Conservation (phyloP, 2,329 filamentous ascomycete species). For the Chaetomium sp. region DNA sequence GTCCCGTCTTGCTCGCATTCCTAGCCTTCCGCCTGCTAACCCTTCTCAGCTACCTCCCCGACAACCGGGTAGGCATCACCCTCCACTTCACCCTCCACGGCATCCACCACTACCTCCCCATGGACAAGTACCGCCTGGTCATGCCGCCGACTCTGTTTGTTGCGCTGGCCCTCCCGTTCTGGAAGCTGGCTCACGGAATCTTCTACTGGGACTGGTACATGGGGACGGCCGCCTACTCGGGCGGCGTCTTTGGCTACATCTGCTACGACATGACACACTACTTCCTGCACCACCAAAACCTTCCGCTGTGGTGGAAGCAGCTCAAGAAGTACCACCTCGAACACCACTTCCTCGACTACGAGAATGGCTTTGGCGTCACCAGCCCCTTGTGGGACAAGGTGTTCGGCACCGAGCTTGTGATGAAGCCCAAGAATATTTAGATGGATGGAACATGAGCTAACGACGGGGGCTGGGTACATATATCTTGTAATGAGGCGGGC, state of each 20-base stretch:
- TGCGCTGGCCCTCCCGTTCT: slow-evolving; percentile 83
- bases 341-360: slow-evolving; percentile 97
- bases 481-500: slow-evolving; percentile 31
- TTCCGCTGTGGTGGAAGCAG: slow-evolving; percentile 84
- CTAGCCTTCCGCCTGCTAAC: slow-evolving; percentile 37
- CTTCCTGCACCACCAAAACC: slow-evolving; percentile 93
- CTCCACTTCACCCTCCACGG: slow-evolving; percentile 93
- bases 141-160: slow-evolving; percentile 94
- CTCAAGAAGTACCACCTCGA: slow-evolving; percentile 97
- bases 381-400: slow-evolving; percentile 93
- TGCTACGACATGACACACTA: slow-evolving; percentile 98
- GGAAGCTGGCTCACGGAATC: slow-evolving; percentile 80
- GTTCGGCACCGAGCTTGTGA: slow-evolving; percentile 80
- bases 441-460: slow-evolving; percentile 19
- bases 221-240: slow-evolving; percentile 77
- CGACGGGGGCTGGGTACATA: slow-evolving; percentile 42
- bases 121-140: slow-evolving; percentile 95
- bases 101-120: slow-evolving; percentile 97
- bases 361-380: slow-evolving; percentile 96
- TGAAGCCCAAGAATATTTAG: slow-evolving; percentile 40
- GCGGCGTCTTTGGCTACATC: slow-evolving; percentile 92
- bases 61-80: slow-evolving; percentile 85
- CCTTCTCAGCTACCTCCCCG: slow-evolving; percentile 71
- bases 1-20: slow-evolving; percentile 39
- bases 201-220: slow-evolving; percentile 86